These are phyloP conservation scores for Podaxis sp. DNA, from an alignment of 768 basidiomycete genomes.

Conservation along the genomic window DNA sequence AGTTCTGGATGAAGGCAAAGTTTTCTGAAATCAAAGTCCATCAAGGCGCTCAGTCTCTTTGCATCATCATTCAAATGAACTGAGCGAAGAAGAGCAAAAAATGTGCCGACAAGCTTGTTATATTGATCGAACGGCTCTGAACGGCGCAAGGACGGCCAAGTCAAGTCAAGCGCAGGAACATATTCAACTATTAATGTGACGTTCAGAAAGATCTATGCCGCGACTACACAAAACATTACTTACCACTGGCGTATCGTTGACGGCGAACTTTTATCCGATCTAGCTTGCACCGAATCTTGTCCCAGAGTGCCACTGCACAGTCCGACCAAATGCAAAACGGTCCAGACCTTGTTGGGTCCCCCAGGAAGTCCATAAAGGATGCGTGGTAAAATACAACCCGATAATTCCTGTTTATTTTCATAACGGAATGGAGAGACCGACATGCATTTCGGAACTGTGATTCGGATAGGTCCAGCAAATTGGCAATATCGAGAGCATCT, in stretches of 20 bases:
- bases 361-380: not conserved
- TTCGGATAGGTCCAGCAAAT: not conserved
- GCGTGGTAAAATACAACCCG: not conserved
- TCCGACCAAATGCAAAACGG: not conserved
- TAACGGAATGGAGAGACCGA: not conserved
- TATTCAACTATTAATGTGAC: not conserved
- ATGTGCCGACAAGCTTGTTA: not conserved
- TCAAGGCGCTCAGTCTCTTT: not conserved
- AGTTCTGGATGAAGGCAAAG: not conserved
- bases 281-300: not conserved
- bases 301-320: not conserved
- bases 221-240: too few species aligned
- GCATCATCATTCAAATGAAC: not conserved
- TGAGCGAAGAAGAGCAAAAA: not conserved
- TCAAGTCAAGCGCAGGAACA: not conserved
- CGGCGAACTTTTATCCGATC: not conserved
- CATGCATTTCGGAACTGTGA: not conserved
- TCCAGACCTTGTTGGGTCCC: not conserved
- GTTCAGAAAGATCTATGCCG: not conserved
- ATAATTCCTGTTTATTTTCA: not conserved
- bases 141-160: too few species aligned
- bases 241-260: too few species aligned
- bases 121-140: not conserved
- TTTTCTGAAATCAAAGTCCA: not conserved
- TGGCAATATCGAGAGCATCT: not conserved